Conservation (phyloP, 2,329 filamentous ascomycete species). For the Ophiocordyceps unilateralis region DNA sequence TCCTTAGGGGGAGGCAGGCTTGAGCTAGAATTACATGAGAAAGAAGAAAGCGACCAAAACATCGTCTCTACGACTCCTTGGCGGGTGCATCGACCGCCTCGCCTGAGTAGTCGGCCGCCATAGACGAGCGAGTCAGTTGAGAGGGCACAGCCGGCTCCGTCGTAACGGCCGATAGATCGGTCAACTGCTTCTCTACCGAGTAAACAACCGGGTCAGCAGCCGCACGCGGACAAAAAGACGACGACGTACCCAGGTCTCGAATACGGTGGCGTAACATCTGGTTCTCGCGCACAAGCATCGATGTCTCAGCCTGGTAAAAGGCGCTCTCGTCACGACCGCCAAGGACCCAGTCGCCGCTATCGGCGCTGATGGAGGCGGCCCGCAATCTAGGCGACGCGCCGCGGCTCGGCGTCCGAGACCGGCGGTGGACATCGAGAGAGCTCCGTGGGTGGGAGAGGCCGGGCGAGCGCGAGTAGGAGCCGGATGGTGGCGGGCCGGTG, state of each 20-base stretch:
- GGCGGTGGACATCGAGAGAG: conserved; percentile 40
- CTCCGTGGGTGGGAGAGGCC: conserved; percentile 35
- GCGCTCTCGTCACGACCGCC: conserved; percentile 56
- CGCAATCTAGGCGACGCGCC: conserved; percentile 38
- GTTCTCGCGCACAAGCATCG: conserved; percentile 61
- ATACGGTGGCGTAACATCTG: conserved; percentile 67
- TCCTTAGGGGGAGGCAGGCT: too few species aligned
- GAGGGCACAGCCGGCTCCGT: conserved; percentile 33
- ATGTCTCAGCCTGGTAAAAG: conserved; percentile 70
- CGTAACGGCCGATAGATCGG: conserved; percentile 19
- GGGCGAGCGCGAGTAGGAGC: conserved; percentile 35
- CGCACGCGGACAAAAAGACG: too few species aligned
- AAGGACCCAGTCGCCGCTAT: conserved; percentile 43
- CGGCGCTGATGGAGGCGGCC: conserved; percentile 39
- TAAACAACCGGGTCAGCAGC: too few species aligned
- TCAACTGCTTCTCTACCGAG: conserved; percentile 31
- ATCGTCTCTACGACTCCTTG: neutral
- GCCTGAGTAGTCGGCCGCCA: conserved; percentile 25
- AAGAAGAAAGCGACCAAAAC: neutral
- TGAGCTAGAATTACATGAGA: neutral
- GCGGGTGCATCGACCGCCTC: neutral
- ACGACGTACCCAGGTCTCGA: conserved; percentile 47
- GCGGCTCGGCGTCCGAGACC: conserved; percentile 41
- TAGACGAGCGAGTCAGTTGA: conserved; percentile 28
- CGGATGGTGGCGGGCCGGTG: conserved; percentile 13